A percentile compares a stretch with the other conserved stretches of the same genome.
These are phyloP conservation scores for Tardiomyces blankii DNA, from an alignment of 1,139 yeast species.

Conservation along the genomic window DNA sequence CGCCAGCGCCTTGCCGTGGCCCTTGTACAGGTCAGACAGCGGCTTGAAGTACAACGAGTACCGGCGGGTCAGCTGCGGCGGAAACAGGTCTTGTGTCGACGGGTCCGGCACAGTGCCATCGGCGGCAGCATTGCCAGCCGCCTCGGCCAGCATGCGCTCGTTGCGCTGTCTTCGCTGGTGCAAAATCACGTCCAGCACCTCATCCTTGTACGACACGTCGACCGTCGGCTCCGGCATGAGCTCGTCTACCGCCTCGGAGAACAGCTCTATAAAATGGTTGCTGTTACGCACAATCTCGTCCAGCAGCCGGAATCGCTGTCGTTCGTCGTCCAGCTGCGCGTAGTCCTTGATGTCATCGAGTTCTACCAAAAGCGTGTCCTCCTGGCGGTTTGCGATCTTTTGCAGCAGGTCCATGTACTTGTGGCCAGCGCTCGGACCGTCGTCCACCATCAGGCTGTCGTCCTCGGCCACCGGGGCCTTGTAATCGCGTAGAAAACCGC, in stretches of 20 bases:
- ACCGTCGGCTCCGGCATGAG: constrained; percentile 75
- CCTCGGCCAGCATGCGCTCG: constrained; percentile 58
- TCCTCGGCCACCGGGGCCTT: constrained; percentile 24
- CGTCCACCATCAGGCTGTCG: constrained; percentile 10
- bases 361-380: constrained; percentile 57
- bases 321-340: constrained; percentile 34
- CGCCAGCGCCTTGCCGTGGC: constrained; percentile 46
- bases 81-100: constrained; percentile 40
- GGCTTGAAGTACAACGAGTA: constrained; percentile 85
- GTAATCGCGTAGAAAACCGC: constrained; percentile 36
- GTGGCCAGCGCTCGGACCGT: constrained; percentile 23
- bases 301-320: constrained; percentile 32
- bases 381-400: constrained; percentile 72
- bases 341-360: constrained; percentile 71
- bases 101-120: constrained; percentile 17
- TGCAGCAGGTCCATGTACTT: constrained; percentile 75
- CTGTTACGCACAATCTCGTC: constrained; percentile 61
- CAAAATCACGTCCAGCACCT: constrained; percentile 84
- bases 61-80: constrained; percentile 77
- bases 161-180: constrained; percentile 84
- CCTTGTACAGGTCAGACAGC: constrained; percentile 33
- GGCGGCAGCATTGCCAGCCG: constrained; percentile 36
- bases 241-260: constrained; percentile 64
- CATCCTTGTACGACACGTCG: constrained; percentile 72
- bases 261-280: constrained; percentile 65